Base-by-base conservation (phyloP, 2,329 filamentous ascomycete genomes). In the Aureobasidium pullulans region DNA sequence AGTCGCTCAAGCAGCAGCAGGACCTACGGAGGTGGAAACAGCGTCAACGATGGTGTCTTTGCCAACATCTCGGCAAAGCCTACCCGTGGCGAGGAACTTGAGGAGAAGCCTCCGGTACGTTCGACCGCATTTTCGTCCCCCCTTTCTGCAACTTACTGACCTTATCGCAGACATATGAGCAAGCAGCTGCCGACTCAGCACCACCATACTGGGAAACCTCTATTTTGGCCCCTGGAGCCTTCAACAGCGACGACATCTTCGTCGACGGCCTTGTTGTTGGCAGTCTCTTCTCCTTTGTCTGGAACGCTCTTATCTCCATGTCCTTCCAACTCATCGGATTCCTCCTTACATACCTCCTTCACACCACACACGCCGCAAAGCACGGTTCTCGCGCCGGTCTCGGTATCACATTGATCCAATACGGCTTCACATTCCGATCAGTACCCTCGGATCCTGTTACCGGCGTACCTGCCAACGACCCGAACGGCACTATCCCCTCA, bases 141-240 rank as follows among this genome's bases (percentile, higher is more conserved):
- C 32, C 29, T 43, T 46, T 19, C 23, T 32, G 44, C 32, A 52
- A 50, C 31, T 15, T 44, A 42, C 66, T 66, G 71, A 48, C 42
- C 50, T 40, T 37, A 13, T 36, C 62, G 15, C 67, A 96, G 90
- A 92, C 93, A 37, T 99, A 99, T 73, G 94, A 99, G 80, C 93
- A 97, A 84, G 94, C 94, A 15, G 94, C 94, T 3, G 93, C 93
- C 43, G 94, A 99, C 73, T 88, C 91, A 28, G 94, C 94, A 49
- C 94, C 94, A 1, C 94, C 94, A 0, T 99, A 99, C 75, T 99
- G 94, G 94, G 94, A 99, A 78, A 99, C 94, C 6, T 97, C 94
- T 0, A 96, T 99, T 64, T 83, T 99, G 54, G 93, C 92, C 0
- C 94, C 94, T 0, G 94, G 93, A 59, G 84, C 94, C 64, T 86